These are phyloP conservation scores for Termitomyces titanicus DNA, from an alignment of 768 basidiomycete species.

Conservation along the genomic window DNA sequence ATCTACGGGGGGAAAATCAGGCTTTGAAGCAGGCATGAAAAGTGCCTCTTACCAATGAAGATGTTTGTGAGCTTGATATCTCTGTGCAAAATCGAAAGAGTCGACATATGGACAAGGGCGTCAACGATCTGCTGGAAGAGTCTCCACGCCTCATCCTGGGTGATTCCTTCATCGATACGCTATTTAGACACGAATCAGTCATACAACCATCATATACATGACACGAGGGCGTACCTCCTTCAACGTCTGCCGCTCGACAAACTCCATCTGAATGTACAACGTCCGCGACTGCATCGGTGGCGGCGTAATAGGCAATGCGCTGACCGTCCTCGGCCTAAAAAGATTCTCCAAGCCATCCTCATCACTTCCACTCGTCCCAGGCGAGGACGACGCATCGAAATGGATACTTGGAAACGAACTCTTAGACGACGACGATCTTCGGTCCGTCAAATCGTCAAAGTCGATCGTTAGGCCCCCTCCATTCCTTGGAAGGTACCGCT, in stretches of 20 bases:
- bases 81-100: slow-evolving; percentile 80
- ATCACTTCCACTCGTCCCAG: slow-evolving; percentile 32
- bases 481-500: slow-evolving; percentile 36
- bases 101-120: slow-evolving; percentile 86
- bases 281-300: slow-evolving; percentile 46
- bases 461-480: slow-evolving; percentile 64
- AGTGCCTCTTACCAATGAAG: slow-evolving; percentile 64
- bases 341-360: slow-evolving; percentile 37
- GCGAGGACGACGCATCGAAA: slow-evolving; percentile 52
- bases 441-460: slow-evolving; percentile 58
- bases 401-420: slow-evolving; percentile 81
- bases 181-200: slow-evolving; percentile 21
- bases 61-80: slow-evolving; percentile 95
- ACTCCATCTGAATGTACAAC: slow-evolving; percentile 96
- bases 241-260: slow-evolving; percentile 87
- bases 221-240: slow-evolving; percentile 55
- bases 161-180: slow-evolving; percentile 77
- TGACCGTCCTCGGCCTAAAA: slow-evolving; percentile 21
- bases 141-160: slow-evolving; percentile 85
- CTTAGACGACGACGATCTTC: slow-evolving; percentile 45
- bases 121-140: slow-evolving; percentile 88
- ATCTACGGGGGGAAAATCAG: slow-evolving; percentile 39
- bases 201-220: not conserved
- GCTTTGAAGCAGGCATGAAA: not conserved
- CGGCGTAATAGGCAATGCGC: slow-evolving; percentile 9